These are phyloP conservation scores for Tranzscheliella williamsii DNA, from an alignment of 1,284 basidiomycete genomes.

Conservation along the genomic window DNA sequence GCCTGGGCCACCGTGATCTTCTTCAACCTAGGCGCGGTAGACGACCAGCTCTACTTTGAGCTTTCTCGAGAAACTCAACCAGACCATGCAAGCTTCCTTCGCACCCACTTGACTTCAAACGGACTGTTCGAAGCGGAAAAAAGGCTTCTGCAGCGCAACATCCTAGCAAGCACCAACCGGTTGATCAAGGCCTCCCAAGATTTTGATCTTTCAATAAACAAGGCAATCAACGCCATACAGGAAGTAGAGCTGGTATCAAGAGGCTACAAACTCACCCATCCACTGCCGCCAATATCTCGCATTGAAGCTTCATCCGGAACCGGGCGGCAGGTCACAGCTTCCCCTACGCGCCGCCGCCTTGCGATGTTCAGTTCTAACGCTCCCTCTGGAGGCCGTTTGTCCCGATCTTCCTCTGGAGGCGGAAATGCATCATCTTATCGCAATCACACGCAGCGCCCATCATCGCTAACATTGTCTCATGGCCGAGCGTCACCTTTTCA, in stretches of 20 bases:
- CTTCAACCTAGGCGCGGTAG: constrained; percentile 10
- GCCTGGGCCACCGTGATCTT: constrained; percentile 20
- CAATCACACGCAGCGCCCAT: constrained; percentile 14
- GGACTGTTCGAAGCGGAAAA: constrained; percentile 7
- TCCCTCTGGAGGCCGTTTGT: constrained; percentile 11
- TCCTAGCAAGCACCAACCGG: constrained; percentile 5
- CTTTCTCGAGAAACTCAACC: constrained; percentile 9
- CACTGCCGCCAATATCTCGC: constrained; percentile 57
- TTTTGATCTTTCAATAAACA: constrained; percentile 49
- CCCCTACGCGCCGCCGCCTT: constrained; percentile 13
- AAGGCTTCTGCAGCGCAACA: constrained; percentile 8
- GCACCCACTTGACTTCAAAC: constrained; percentile 3
- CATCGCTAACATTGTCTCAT: constrained; percentile 19
- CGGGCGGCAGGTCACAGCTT: constrained; percentile 1
- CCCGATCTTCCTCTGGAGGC: constrained; percentile 28
- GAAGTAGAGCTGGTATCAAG: constrained; percentile 58
- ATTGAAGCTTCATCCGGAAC: constrained; percentile 41
- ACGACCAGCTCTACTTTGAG: constrained; percentile 19
- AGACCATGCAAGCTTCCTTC: not conserved
- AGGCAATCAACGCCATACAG: constrained; percentile 54
- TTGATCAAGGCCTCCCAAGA: constrained; percentile 42
- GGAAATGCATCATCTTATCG: constrained; percentile 17
- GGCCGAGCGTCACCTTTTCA: constrained; percentile 19
- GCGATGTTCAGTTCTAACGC: constrained; percentile 1
- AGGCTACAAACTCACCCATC: constrained; percentile 54